These are phyloP conservation scores for Cicer cuneatum DNA, from an alignment of 306 rosid genomes.

Conservation along the genomic window DNA sequence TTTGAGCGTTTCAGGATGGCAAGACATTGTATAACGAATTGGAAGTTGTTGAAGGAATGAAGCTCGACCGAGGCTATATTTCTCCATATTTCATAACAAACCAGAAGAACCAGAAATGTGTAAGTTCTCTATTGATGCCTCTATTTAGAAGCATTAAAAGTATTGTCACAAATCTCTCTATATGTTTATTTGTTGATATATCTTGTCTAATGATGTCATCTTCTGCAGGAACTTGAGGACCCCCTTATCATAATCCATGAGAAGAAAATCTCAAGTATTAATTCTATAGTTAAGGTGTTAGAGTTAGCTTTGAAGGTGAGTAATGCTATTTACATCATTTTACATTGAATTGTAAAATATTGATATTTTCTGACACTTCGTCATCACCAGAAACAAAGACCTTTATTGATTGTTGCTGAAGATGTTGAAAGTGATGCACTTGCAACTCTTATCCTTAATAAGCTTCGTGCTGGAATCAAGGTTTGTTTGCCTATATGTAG, in stretches of 20 bases:
- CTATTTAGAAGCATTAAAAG: neutral
- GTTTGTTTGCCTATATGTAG: slow-evolving; percentile 43
- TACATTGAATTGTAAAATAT: slow-evolving; percentile 32
- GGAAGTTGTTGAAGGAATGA: slow-evolving; percentile 99
- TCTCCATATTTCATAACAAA: slow-evolving; percentile 94
- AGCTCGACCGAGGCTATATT: slow-evolving; percentile 94
- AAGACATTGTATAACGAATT: slow-evolving; percentile 85
- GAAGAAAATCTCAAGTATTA: slow-evolving; percentile 86
- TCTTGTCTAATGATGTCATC: slow-evolving; percentile 1
- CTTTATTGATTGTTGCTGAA: slow-evolving; percentile 83
- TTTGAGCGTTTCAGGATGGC: slow-evolving; percentile 78
- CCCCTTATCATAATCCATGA: slow-evolving; percentile 91
- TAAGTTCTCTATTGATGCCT: slow-evolving; percentile 52
- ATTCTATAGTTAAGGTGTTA: slow-evolving; percentile 78
- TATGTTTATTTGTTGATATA: neutral
- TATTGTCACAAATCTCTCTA: neutral
- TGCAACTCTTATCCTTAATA: slow-evolving; percentile 84
- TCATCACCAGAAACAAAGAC: slow-evolving; percentile 73
- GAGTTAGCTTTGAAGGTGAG: slow-evolving; percentile 90
- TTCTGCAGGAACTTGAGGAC: slow-evolving; percentile 82
- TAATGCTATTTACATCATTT: slow-evolving; percentile 1
- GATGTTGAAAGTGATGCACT: slow-evolving; percentile 94
- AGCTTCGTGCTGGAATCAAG: slow-evolving; percentile 99
- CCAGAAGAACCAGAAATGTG: slow-evolving; percentile 95
- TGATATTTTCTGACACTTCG: slow-evolving; percentile 28